These are phyloP conservation scores for Colletotrichum australisinense DNA, from an alignment of 2,329 filamentous ascomycete genomes.

Conservation along the genomic window DNA sequence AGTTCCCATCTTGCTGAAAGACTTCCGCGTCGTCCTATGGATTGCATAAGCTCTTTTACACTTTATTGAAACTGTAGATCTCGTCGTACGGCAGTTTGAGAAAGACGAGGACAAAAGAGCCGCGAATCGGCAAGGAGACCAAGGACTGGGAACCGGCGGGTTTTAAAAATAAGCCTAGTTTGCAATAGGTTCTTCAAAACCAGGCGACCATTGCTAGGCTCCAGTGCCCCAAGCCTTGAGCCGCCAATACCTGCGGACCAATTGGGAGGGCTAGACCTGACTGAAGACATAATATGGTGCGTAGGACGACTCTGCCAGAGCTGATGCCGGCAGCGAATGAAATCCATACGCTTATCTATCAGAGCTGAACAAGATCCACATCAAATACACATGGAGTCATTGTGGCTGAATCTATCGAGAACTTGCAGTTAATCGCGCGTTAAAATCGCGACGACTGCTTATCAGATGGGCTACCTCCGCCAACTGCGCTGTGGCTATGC, in stretches of 20 bases:
- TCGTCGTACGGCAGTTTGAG: neutral
- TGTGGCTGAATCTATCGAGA: neutral
- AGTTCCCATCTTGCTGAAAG: neutral
- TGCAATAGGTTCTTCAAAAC: neutral
- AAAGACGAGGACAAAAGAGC: neutral
- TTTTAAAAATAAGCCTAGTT: neutral
- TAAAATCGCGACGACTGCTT: neutral
- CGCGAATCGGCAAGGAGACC: neutral
- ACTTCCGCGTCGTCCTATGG: neutral
- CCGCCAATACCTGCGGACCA: neutral
- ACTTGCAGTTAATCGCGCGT: neutral
- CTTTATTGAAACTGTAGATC: neutral
- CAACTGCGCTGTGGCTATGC: neutral
- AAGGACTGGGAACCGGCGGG: neutral
- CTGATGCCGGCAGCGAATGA: neutral
- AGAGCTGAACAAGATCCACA: neutral
- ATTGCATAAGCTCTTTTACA: neutral
- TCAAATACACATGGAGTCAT: neutral
- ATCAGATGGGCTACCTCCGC: neutral
- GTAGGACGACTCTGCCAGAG: neutral
- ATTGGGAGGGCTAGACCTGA: neutral
- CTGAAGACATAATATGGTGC: neutral
- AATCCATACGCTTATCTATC: neutral
- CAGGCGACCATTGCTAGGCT: neutral
- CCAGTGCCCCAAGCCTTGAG: neutral